These are phyloP conservation scores for Trichoderma asperellum DNA, from an alignment of 2,329 filamentous ascomycete genomes.

Conservation along the genomic window DNA sequence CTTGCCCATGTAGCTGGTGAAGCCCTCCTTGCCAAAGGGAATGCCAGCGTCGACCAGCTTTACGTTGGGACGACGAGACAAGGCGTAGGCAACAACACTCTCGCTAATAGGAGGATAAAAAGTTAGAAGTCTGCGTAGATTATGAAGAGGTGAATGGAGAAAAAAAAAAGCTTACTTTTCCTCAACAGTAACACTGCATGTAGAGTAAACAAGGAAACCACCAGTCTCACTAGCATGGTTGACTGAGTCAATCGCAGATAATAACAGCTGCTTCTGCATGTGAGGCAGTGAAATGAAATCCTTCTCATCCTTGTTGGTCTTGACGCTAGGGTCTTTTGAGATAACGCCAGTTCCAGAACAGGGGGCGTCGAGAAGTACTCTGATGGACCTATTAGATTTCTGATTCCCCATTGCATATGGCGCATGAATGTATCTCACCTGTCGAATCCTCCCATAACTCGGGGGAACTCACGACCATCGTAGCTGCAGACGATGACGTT, in stretches of 20 bases:
- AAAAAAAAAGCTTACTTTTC: constrained; percentile 56
- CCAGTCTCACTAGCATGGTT: constrained; percentile 91
- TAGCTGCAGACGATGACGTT: constrained; percentile 97
- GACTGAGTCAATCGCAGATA: constrained; percentile 92
- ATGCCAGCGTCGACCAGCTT: constrained; percentile 90
- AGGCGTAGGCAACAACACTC: constrained; percentile 88
- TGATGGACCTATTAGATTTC: neutral
- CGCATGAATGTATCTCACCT: constrained; percentile 45
- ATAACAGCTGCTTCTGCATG: constrained; percentile 89
- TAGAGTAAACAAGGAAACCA: constrained; percentile 95
- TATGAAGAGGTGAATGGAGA: neutral
- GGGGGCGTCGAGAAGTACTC: constrained; percentile 86
- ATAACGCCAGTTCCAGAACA: constrained; percentile 98
- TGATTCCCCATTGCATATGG: neutral
- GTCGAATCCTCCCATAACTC: constrained; percentile 94
- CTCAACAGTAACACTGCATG: constrained; percentile 91
- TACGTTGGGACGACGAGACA: constrained; percentile 90
- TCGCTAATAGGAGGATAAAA: constrained; percentile 50
- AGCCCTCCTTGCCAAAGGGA: constrained; percentile 88
- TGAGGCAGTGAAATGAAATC: constrained; percentile 95
- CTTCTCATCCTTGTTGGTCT: constrained; percentile 96
- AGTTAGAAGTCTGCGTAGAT: neutral
- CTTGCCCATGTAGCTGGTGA: constrained; percentile 89
- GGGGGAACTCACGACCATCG: constrained; percentile 91
- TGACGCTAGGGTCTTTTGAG: constrained; percentile 92